A percentile compares a stretch with the other conserved stretches of the same genome.
These are phyloP conservation scores for Ophiorrhiza pumila DNA, from an alignment of 257 asterid species.

Conservation along the genomic window DNA sequence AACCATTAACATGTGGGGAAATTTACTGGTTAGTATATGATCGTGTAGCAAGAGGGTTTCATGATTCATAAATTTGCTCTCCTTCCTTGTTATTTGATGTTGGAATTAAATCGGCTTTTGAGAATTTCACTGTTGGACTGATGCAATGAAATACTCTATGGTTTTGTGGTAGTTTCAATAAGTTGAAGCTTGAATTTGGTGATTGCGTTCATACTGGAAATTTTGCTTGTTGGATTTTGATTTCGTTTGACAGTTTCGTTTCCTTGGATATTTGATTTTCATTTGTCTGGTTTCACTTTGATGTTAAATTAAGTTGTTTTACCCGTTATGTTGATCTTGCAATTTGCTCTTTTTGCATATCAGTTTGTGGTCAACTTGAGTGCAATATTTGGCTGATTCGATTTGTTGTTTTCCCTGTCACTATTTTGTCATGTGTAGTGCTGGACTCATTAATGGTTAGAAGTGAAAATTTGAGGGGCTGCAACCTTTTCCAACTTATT, in stretches of 20 bases:
- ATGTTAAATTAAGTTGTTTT: neutral
- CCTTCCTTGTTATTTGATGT: too few relatives aligned
- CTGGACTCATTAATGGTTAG: neutral
- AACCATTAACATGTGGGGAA: too few relatives aligned
- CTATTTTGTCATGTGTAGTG: neutral
- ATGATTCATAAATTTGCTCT: too few relatives aligned
- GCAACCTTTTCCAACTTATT: neutral
- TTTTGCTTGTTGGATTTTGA: constrained; percentile 90
- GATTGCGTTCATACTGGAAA: too few relatives aligned
- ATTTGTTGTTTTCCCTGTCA: neutral
- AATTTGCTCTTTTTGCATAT: neutral
- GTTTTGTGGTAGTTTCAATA: too few relatives aligned
- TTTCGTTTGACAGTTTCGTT: constrained; percentile 45
- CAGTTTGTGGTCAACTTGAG: neutral
- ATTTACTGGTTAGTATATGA: too few relatives aligned
- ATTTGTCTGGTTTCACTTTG: neutral
- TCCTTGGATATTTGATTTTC: neutral
- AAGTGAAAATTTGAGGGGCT: neutral
- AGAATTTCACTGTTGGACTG: too few relatives aligned
- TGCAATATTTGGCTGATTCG: neutral
- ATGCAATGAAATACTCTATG: too few relatives aligned
- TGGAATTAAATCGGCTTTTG: too few relatives aligned
- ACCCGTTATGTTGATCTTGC: neutral
- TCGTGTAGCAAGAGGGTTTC: too few relatives aligned
- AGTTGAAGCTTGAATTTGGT: too few relatives aligned